Evolutionary conservation across 2,329 filamentous ascomycete genomes (phyloP), one percentile per base, ranked within the genome.

Genomic region (Pseudocercospora fuligena): DNA sequence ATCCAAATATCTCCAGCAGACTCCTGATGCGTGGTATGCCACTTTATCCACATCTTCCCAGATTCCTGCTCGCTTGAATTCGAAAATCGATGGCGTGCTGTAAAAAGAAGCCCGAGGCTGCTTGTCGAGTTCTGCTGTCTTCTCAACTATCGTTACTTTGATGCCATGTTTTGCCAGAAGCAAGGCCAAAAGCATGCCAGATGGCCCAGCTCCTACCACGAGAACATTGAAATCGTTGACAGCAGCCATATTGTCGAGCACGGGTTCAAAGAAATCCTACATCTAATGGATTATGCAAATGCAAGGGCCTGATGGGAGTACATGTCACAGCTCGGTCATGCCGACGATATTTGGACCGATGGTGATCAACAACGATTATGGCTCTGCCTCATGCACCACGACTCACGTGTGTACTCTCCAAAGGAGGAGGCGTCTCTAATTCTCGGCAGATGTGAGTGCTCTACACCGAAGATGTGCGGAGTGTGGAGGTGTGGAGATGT

Each of bases 91-190:
- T 1, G 76, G 74, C 3, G 77, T 75, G 64, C 79, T 75, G 67
- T 81, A 80, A 4, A 79, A 77, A 2, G 87, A 86, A 14, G 88
- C 88, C 29, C 88, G 86, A 0, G 88, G 88, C 65, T 87, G 86
- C 65, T 84, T 80, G 78, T 89, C 86, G 54, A 89, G 80, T 62
- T 83, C 79, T 27, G 81, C 74, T 1, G 83, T 81, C 2, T 84
- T 83, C 71, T 90, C 88, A 61, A 90, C 79, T 23, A 88, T 80
- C 25, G 83, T 83, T 51, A 86, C 83, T 31, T 81, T 77, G 66
- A 88, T 85, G 53, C 82, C 80, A 61, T 84, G 80, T 70, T 84
- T 82, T 21, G 85, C 81, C 6, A 89, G 82, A 2, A 88, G 80
- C 2, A 88, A 79, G 14, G 69, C 68, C 6, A 70, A 63, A 27